A percentile compares a stretch with the other conserved stretches of the same genome.
These are phyloP conservation scores for Vanrija pseudolonga DNA, from an alignment of 1,284 basidiomycete genomes.

Conservation along the genomic window DNA sequence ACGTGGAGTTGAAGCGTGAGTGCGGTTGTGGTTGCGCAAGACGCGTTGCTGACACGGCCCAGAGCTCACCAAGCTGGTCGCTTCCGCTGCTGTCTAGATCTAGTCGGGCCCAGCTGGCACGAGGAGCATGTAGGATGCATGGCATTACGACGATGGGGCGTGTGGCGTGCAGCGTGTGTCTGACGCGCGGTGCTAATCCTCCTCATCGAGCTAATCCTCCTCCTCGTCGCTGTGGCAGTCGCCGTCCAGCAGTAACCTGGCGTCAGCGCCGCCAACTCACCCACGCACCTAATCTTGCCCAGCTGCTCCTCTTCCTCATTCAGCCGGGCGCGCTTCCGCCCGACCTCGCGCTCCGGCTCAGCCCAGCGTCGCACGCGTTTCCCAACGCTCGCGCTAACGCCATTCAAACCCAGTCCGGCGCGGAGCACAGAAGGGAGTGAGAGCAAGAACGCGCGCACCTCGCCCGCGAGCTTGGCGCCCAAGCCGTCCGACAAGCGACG, in stretches of 20 bases:
- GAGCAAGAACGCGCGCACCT: not conserved
- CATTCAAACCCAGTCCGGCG: too few species aligned
- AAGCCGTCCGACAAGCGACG: not conserved
- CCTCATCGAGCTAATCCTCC: not conserved
- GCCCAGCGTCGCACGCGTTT: too few species aligned
- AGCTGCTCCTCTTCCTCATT: too few species aligned
- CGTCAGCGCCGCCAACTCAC: too few species aligned
- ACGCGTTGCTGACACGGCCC: conserved; percentile 10
- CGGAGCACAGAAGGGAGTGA: too few species aligned
- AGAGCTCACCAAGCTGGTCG: conserved; percentile 82
- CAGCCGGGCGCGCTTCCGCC: too few species aligned
- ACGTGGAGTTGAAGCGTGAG: conserved; percentile 81
- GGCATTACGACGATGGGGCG: not conserved
- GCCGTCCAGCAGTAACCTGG: too few species aligned
- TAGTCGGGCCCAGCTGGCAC: conserved; percentile 3
- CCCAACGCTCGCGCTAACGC: too few species aligned
- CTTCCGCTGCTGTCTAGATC: conserved; percentile 48
- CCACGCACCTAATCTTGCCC: too few species aligned
- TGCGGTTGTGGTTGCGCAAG: conserved; percentile 22
- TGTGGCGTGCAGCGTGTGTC: not conserved
- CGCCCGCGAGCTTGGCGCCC: too few species aligned
- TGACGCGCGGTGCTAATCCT: not conserved
- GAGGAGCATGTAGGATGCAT: conserved; percentile 15
- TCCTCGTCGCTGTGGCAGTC: not conserved
- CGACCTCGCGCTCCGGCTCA: too few species aligned